A percentile compares a stretch with the other conserved stretches of the same genome.
Conservation (phyloP, 2,329 filamentous ascomycete genomes). For the Beauveria brongniartii region DNA sequence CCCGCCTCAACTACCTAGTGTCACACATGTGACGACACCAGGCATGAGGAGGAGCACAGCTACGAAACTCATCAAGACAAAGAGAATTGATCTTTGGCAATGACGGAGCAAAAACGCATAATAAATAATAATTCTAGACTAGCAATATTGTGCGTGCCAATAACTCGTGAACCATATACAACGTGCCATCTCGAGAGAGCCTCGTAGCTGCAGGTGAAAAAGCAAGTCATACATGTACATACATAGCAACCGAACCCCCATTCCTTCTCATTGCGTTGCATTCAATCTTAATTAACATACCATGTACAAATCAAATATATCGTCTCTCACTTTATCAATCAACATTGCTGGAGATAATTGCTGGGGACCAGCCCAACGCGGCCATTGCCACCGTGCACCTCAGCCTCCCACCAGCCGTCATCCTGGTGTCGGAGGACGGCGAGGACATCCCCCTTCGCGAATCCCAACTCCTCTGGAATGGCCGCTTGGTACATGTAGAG, state of each 20-base stretch:
- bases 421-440: constrained; percentile 87
- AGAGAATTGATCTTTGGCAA: not conserved
- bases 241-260: not conserved
- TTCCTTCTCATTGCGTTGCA: constrained; percentile 7
- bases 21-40: constrained; percentile 4
- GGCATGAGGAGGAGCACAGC: not conserved
- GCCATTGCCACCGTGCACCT: constrained; percentile 64
- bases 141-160: not conserved
- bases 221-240: constrained; percentile 8
- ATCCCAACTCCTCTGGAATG: constrained; percentile 90
- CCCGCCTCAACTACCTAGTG: not conserved
- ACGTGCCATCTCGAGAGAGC: constrained; percentile 6
- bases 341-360: constrained; percentile 56
- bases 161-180: not conserved
- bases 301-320: constrained; percentile 9
- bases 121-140: not conserved
- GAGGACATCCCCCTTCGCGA: constrained; percentile 84
- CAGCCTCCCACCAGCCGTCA: constrained; percentile 99
- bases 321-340: constrained; percentile 13
- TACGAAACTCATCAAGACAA: not conserved
- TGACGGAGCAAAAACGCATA: not conserved
- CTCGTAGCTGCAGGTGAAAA: not conserved
- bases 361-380: constrained; percentile 56
- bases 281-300: constrained; percentile 8
- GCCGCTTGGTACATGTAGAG: constrained; percentile 91